Percentiles rank a stretch among this genome's conserved stretches.
Evolutionary conservation across 345 rosid genomes (phyloP).

Genomic region (Salix koriyanagi): DNA sequence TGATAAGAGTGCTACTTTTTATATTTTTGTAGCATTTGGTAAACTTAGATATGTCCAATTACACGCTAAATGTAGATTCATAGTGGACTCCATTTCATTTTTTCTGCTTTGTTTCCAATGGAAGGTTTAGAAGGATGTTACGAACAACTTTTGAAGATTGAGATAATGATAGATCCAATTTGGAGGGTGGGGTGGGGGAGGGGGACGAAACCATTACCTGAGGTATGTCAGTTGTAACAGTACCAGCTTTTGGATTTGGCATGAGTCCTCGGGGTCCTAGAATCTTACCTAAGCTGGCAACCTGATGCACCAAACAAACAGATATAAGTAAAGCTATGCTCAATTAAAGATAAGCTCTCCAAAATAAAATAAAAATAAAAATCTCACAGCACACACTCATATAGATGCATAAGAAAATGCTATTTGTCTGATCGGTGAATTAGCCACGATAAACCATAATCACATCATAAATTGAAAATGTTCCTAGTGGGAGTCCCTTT

Average conservation of each 20-base stretch:
- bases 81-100: neutral
- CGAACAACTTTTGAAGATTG: neutral
- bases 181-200: neutral
- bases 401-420: neutral
- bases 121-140: neutral
- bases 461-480: neutral
- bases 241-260: conserved; percentile 99
- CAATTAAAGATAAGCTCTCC: neutral
- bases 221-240: conserved; percentile 79
- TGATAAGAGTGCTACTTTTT: neutral
- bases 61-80: neutral
- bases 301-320: conserved; percentile 44
- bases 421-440: neutral
- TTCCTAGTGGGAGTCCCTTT: neutral
- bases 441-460: neutral
- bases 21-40: neutral
- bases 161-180: neutral
- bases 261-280: conserved; percentile 98
- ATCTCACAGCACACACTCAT: neutral
- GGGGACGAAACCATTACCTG: conserved; percentile 43
- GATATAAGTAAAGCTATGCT: neutral
- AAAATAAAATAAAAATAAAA: neutral
- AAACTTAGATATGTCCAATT: neutral
- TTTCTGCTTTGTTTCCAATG: neutral
- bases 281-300: conserved; percentile 91